Base-by-base conservation (phyloP, 2,329 filamentous ascomycete genomes). In the Exophiala oligosperma region DNA sequence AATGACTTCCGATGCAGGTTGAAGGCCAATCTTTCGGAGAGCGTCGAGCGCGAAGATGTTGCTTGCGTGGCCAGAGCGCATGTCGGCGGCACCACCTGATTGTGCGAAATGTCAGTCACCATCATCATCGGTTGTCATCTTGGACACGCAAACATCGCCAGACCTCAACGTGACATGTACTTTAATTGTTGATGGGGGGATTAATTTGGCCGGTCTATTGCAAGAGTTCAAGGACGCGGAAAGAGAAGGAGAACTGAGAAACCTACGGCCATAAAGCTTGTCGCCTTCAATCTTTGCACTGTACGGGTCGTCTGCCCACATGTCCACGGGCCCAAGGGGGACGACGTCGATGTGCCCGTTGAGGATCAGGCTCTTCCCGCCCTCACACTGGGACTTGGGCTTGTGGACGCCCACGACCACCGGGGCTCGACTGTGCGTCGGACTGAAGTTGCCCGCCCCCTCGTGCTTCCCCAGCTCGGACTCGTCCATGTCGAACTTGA, bases 321-420 rank as follows among this genome's bases (percentile, higher is more conserved):
- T 52, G 38, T 64, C 62, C 8, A 57, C 46, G 2, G 62, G 62
- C 7, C 59, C 62, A 21, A 56, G 35, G 12, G 62, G 62, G n/a
- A 64, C 62, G 17, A 64, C 54, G 28, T 64, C 59, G 21, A 64
- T 60, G 38, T 62, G 62, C 11, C 59, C 62, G 43, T 64, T 64
- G 23, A 64, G 44, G n/a, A 64, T 64, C 29, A 64, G 49, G 40
- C 59, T 61, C 52, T 61, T 60, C 7, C 62, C 40, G 40, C 59
- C 32, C 53, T 48, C 17, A 41, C 26, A 9, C 26, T 60, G 57
- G 24, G 14, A 21, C 24, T 59, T 59, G 14, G 62, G 59, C 40
- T 64, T 64, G 49, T 62, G 62, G 41, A 56, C 55, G n/a, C 56
- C 62, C n/a, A 64, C 61, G 23, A 64, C 61, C 17, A 59, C 37